Evolutionary conservation across 192 early-diverging fungal genomes (phyloP), one percentile per base, ranked within the genome.

Genomic region (Mortierella alpina): DNA sequence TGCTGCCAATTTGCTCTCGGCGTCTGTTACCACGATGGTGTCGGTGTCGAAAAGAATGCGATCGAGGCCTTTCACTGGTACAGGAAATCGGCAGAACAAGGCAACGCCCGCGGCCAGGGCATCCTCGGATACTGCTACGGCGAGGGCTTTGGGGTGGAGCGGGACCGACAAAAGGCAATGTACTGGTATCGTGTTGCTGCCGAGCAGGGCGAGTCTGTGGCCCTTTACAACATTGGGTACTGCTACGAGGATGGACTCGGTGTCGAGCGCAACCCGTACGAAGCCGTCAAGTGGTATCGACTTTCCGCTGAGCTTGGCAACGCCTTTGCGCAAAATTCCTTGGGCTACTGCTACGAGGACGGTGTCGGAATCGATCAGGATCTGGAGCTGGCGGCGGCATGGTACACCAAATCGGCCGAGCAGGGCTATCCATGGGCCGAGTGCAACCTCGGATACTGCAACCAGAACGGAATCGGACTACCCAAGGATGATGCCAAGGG

Each of bases 81-180:
- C 75, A 86, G 85, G 18, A 79, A 75, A 40, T 86, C 87, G n/a
- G 90, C 91, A 6, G 88, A 90, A 59, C 87, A 88, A 61, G 89
- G 85, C 4, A 86, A 88, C 60, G 82, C 90, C 23, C 88, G 93
- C 39, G 88, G 86, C 7, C 88, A 90, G 75, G 92, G 82, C 78
- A 92, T 91, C 66, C 80, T 96, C 31, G 95, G 94, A 12, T 95
- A 91, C 71, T 96, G 94, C 71, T 96, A 93, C 58, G 94, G 92
- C 11, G 93, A 95, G 85, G 94, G 86, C 5, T 91, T 93, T 63
- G 94, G 92, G 17, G 85, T 87, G 2, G 86, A 88, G 14, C 89
- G 93, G 73, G 91, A 94, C 61, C 87, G 89, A 46, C 73, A 73
- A 48, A 82, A 84, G 56, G 94, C 94, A 20, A 89, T 96, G 82